A percentile compares a stretch with the other conserved stretches of the same genome.
Evolutionary conservation across 2,329 filamentous ascomycete genomes (phyloP).

Genomic region (Bipolaris victoriae): DNA sequence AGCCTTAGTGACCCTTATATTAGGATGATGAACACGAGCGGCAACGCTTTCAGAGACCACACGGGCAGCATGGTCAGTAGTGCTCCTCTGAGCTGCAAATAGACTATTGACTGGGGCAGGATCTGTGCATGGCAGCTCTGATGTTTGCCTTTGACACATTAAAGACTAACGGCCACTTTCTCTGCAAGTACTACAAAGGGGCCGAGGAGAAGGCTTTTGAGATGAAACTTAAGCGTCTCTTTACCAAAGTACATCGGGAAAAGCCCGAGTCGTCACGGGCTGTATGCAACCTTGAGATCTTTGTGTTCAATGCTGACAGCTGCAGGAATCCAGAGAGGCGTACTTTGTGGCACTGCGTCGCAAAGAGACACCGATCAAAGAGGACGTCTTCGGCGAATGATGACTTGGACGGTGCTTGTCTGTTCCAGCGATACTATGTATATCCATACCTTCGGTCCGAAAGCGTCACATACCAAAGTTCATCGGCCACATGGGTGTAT

Average conservation of each 20-base stretch:
- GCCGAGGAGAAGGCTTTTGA: constrained; percentile 83
- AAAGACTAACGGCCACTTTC: constrained; percentile 81
- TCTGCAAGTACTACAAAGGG: constrained; percentile 98
- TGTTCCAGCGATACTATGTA: not conserved
- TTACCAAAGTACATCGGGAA: constrained; percentile 79
- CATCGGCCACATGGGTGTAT: constrained; percentile 15
- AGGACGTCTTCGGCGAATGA: constrained; percentile 53
- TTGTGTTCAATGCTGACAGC: constrained; percentile 11
- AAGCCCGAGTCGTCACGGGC: constrained; percentile 91
- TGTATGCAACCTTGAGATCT: constrained; percentile 56
- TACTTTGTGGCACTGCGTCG: constrained; percentile 83
- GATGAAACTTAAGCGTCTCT: constrained; percentile 74
- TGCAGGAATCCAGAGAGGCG: constrained; percentile 79
- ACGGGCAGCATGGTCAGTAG: constrained; percentile 85
- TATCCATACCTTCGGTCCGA: constrained; percentile 10
- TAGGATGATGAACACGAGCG: constrained; percentile 99
- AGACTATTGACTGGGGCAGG: constrained; percentile 60
- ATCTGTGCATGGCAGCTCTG: constrained; percentile 86
- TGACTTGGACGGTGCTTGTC: not conserved
- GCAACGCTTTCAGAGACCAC: constrained; percentile 84
- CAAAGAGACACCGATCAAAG: constrained; percentile 59
- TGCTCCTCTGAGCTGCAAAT: not conserved
- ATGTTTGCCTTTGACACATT: constrained; percentile 86
- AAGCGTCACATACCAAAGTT: constrained; percentile 1
- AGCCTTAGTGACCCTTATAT: constrained; percentile 93